Base-by-base conservation (phyloP, 2,329 filamentous ascomycete genomes). In the Colletotrichum simmondsii region DNA sequence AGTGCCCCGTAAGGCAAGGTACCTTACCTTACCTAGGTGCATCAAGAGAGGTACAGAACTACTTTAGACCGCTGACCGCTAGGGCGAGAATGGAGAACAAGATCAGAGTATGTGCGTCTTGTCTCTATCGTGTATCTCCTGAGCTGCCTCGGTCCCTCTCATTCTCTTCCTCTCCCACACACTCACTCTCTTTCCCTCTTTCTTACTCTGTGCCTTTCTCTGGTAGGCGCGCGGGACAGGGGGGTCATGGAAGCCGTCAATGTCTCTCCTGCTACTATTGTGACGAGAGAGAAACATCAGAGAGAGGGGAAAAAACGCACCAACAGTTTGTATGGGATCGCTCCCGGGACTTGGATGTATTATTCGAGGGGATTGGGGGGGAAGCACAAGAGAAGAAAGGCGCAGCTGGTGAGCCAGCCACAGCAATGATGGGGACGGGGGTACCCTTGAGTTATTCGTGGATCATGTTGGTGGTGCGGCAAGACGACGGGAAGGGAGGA, bases 381-480 rank as follows among this genome's bases (percentile, higher is more conserved):
- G 37, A 3, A 42, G 26, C 16, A 53, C 57, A 30, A 24, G 32
- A 28, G 53, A 30, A n/a, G 28, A 22, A 32, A 52, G 26, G 26
- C 19, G 42, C 11, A 28, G 60, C 26, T 32, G 24, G 12, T 8
- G 42, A 53, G 35, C 42, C 49, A 69, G 46, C 35, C 66, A 49
- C 52, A 16, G 37, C 30, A 37, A 59, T 42, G 30, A 22, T 19
- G 19, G 58, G 19, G 19, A 64, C 46, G n/a, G 54, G 42, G 54
- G 32, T 42, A 57, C 26, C 42, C 65, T 53, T 32, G 57, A 60
- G 12, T 22, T 26, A 24, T 19, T 63, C 46, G 46, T 35, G 28
- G 46, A 26, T 19, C 63, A 54, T 54, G 54, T 60, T 63, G 60
- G 66, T 70, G 66, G 60, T 60, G 70, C 66, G 66, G 66, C 70